These are phyloP conservation scores for Tetracladium setigerum DNA, from an alignment of 495 filamentous ascomycete species.

Conservation along the genomic window DNA sequence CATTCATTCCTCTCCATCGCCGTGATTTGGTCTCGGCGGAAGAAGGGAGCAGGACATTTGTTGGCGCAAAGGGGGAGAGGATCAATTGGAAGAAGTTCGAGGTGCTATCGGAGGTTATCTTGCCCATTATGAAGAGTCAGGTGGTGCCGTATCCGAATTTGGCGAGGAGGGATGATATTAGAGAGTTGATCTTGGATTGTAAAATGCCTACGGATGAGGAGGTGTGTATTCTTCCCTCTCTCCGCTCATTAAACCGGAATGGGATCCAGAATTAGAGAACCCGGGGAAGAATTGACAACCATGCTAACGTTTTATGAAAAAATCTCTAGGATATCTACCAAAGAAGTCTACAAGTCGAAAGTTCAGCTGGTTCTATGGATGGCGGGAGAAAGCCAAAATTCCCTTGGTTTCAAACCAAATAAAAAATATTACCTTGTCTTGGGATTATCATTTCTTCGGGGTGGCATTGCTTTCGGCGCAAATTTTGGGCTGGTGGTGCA, in stretches of 20 bases:
- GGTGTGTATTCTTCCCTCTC: conserved; percentile 6
- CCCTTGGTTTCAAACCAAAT: conserved; percentile 41
- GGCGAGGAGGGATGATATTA: conserved; percentile 53
- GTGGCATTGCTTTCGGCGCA: too few species aligned
- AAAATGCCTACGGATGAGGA: conserved; percentile 22
- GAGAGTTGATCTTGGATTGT: conserved; percentile 64
- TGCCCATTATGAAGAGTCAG: conserved; percentile 86
- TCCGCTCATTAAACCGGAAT: too few species aligned
- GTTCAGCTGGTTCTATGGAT: conserved; percentile 29
- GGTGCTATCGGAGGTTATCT: conserved; percentile 85
- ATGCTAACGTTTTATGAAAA: conserved; percentile 16
- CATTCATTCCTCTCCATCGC: conserved; percentile 86
- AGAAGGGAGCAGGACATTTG: conserved; percentile 84
- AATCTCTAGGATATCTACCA: conserved; percentile 54
- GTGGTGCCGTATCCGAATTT: conserved; percentile 72
- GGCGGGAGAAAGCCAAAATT: conserved; percentile 43
- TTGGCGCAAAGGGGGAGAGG: conserved; percentile 62
- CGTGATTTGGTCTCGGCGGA: conserved; percentile 87
- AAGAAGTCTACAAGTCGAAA: conserved; percentile 48
- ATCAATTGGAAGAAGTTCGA: conserved; percentile 99
- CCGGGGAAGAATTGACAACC: conserved; percentile 12
- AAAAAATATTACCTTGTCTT: too few species aligned
- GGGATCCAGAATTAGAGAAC: too few species aligned
- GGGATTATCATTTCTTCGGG: too few species aligned
- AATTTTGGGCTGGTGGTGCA: too few species aligned